Evolutionary conservation across 208 protist species (phyloP).

Genomic region (Wallacemonas sp.): DNA sequence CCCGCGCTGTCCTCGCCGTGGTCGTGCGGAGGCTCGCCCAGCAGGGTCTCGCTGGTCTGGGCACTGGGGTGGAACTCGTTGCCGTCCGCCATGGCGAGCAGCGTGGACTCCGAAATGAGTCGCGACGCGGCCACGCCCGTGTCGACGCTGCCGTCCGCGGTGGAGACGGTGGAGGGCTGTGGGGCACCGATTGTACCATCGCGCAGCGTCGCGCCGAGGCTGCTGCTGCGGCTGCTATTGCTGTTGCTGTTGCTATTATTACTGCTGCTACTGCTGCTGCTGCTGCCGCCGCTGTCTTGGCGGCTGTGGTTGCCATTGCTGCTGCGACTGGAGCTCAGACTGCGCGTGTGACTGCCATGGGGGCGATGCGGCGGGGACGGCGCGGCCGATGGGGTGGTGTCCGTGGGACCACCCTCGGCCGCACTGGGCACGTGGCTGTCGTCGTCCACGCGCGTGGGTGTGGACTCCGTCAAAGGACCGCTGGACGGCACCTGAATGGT

Average conservation of each 20-base stretch:
- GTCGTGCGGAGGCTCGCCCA: background rate
- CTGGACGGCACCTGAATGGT: slow-evolving; percentile 5
- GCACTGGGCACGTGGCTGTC: background rate
- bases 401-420: too few species aligned
- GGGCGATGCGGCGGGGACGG: background rate
- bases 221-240: background rate
- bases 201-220: background rate
- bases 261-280: slow-evolving; percentile 15
- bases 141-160: background rate
- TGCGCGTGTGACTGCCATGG: background rate
- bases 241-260: background rate
- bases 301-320: background rate
- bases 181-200: background rate
- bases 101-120: background rate
- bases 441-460: background rate
- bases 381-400: too few species aligned
- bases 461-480: background rate
- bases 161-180: background rate
- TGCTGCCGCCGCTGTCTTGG: background rate
- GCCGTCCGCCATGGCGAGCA: slow-evolving; percentile 10
- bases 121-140: background rate
- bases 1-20: slow-evolving; percentile 2
- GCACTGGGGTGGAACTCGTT: background rate
- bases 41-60: background rate
- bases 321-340: background rate